These are phyloP conservation scores for Heliamphora exappendiculata DNA, from an alignment of 148 eudicot species.

Conservation along the genomic window DNA sequence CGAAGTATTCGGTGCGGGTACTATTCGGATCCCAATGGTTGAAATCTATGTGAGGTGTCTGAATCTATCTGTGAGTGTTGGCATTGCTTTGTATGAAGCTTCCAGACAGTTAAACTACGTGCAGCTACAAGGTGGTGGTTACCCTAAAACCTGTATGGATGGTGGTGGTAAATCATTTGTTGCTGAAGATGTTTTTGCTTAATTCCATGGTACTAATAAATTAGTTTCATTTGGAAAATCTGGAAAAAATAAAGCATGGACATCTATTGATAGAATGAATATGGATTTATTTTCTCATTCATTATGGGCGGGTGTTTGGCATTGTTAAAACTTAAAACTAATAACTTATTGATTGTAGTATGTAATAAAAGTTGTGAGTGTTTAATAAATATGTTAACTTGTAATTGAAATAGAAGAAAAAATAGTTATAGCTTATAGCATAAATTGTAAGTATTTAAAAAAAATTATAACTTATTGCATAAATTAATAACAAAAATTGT, in stretches of 20 bases:
- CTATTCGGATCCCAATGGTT: conserved; percentile 82
- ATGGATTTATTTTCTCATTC: background rate
- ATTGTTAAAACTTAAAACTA: too few species aligned
- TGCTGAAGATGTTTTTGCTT: conserved; percentile 76
- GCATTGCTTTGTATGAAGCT: conserved; percentile 89
- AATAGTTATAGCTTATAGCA: too few species aligned
- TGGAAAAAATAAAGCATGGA: too few species aligned
- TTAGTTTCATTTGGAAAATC: background rate
- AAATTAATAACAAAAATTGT: too few species aligned
- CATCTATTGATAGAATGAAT: background rate
- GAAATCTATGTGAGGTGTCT: conserved; percentile 92
- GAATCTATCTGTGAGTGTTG: conserved; percentile 94
- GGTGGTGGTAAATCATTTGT: conserved; percentile 28
- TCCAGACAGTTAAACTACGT: conserved; percentile 86
- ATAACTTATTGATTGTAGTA: too few species aligned
- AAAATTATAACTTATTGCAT: too few species aligned
- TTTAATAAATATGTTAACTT: too few species aligned
- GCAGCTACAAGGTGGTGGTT: conserved; percentile 47
- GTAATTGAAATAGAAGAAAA: too few species aligned
- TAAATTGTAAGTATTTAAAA: too few species aligned
- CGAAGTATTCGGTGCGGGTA: conserved; percentile 62
- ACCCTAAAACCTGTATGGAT: conserved; percentile 31
- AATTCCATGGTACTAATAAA: background rate
- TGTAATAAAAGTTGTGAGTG: too few species aligned
- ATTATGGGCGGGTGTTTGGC: too few species aligned